phyloP scores from a whole-genome alignment of 805 yeast genomes.

The Isabelozyma pseudorhagii region DNA sequence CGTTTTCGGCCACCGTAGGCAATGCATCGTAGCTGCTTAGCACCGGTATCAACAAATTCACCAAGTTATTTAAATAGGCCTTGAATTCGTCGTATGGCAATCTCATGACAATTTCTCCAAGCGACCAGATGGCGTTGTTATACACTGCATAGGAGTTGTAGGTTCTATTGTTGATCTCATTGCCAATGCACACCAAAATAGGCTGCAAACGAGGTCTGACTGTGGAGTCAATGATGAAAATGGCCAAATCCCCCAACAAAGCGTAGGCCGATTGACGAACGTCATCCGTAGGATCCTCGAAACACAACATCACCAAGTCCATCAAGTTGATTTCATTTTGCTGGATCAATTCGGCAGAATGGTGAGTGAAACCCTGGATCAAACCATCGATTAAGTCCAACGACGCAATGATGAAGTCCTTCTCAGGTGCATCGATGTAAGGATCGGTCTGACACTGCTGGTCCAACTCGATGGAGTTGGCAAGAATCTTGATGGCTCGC shows the following conservation, averaged over 20 bases:
- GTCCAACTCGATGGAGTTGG: constrained; percentile 64
- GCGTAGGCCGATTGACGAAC: constrained; percentile 95
- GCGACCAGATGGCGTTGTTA: constrained; percentile 91
- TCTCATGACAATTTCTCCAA: constrained; percentile 80
- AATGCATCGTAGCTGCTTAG: constrained; percentile 52
- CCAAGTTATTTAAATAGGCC: constrained; percentile 53
- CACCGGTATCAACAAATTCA: constrained; percentile 57
- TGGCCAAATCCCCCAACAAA: constrained; percentile 84
- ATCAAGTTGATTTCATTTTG: constrained; percentile 43
- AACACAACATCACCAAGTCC: constrained; percentile 62
- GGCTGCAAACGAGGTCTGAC: constrained; percentile 48
- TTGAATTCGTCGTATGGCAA: constrained; percentile 42
- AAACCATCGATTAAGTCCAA: constrained; percentile 89
- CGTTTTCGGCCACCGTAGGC: constrained; percentile 74
- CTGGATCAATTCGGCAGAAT: constrained; percentile 53
- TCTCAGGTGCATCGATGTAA: constrained; percentile 71
- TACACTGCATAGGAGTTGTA: constrained; percentile 59
- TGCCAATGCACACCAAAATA: constrained; percentile 62
- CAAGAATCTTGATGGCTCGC: constrained; percentile 69
- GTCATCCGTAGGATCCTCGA: constrained; percentile 75
- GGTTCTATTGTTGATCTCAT: constrained; percentile 57
- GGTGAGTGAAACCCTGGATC: constrained; percentile 78
- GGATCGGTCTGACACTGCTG: constrained; percentile 65
- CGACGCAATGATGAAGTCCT: constrained; percentile 85
- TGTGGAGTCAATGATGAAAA: constrained; percentile 45